phyloP scores from a whole-genome alignment of 192 early-diverging fungal species.

The Backusella australiensis region DNA sequence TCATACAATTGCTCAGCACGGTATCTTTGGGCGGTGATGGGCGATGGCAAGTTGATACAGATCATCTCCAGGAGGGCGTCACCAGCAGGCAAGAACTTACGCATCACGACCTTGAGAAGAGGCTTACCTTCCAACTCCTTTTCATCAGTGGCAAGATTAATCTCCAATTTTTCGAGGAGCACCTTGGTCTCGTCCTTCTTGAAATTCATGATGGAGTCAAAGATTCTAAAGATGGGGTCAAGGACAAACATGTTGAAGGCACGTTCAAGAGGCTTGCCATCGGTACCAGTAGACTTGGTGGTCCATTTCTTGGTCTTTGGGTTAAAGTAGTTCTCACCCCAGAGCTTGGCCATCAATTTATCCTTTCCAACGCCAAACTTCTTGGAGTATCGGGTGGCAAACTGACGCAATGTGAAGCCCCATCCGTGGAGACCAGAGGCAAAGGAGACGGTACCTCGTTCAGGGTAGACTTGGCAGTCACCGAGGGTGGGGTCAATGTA shows the following conservation, averaged over 20 bases:
- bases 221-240: constrained; percentile 97
- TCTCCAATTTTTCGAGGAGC: constrained; percentile 84
- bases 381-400: constrained; percentile 92
- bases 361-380: constrained; percentile 95
- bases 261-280: constrained; percentile 86
- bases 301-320: constrained; percentile 97
- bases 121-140: constrained; percentile 88
- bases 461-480: constrained; percentile 91
- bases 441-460: constrained; percentile 94
- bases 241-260: constrained; percentile 96
- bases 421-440: constrained; percentile 98
- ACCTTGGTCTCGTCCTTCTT: constrained; percentile 83
- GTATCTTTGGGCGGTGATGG: constrained; percentile 88
- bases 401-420: constrained; percentile 99
- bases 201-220: constrained; percentile 94
- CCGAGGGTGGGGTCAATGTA: constrained; percentile 86
- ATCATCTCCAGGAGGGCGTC: constrained; percentile 99
- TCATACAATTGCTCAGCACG: constrained; percentile 93
- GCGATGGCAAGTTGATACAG: constrained; percentile 96
- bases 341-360: constrained; percentile 95
- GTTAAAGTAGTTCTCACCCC: constrained; percentile 99
- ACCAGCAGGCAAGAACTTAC: constrained; percentile 97
- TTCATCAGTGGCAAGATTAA: constrained; percentile 82
- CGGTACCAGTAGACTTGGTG: constrained; percentile 65
- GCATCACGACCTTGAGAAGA: constrained; percentile 94